Conservation (phyloP, 345 rosid species). For the Citrus glauca region DNA sequence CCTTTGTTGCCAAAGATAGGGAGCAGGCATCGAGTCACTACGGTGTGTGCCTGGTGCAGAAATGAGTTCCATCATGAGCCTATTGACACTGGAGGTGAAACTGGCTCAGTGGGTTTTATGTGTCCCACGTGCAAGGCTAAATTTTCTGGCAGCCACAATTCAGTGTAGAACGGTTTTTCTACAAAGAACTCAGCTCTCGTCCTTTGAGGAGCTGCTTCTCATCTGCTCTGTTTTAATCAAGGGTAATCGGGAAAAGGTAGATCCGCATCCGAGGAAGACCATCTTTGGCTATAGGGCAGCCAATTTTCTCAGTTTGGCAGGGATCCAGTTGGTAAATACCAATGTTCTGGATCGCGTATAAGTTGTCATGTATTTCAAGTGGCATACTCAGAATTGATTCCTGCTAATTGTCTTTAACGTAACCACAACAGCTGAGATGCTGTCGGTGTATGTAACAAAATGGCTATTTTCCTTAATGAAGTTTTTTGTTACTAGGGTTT, state of each 20-base stretch:
- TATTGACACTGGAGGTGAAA: conserved; percentile 24
- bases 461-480: background rate
- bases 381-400: background rate
- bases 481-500: background rate
- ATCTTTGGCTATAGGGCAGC: background rate
- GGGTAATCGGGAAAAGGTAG: conserved; percentile 16
- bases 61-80: conserved; percentile 32
- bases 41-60: conserved; percentile 43
- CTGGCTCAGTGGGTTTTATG: conserved; percentile 25
- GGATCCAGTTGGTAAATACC: background rate
- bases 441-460: background rate
- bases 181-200: background rate
- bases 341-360: background rate
- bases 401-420: background rate
- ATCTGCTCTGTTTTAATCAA: background rate
- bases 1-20: conserved; percentile 41
- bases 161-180: conserved; percentile 17
- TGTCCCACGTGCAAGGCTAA: conserved; percentile 46
- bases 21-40: conserved; percentile 24
- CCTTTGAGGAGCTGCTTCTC: background rate
- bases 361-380: background rate
- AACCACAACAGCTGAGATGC: background rate
- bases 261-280: conserved; percentile 1
- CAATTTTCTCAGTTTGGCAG: background rate
- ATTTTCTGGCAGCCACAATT: conserved; percentile 28